These are phyloP conservation scores for Magnaporthiopsis rhizophila DNA, from an alignment of 2,329 filamentous ascomycete species.

Conservation along the genomic window DNA sequence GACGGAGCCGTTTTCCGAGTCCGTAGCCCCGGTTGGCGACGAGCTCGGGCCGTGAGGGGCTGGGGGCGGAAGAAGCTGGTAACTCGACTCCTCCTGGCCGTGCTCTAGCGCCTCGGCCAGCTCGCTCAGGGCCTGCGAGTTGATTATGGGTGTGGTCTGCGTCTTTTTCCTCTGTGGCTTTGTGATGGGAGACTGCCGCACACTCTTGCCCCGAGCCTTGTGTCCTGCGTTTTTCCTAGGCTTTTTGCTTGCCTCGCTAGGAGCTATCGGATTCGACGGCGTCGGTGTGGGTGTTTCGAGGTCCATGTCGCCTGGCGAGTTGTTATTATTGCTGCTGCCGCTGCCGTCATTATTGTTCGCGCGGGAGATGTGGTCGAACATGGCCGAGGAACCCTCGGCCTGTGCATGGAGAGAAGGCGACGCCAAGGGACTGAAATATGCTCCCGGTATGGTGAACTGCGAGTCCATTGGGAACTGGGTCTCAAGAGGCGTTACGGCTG, in stretches of 20 bases:
- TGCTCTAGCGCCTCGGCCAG: constrained; percentile 37
- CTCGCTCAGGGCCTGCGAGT: constrained; percentile 47
- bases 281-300: constrained; percentile 29
- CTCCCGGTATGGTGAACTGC: constrained; percentile 55
- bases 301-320: constrained; percentile 51
- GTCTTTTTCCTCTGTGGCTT: constrained; percentile 55
- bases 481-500: constrained; percentile 76
- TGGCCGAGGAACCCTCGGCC: constrained; percentile 39
- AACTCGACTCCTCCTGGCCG: constrained; percentile 25
- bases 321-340: constrained; percentile 25
- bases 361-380: constrained; percentile 18
- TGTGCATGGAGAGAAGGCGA: constrained; percentile 74
- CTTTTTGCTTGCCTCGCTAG: constrained; percentile 44
- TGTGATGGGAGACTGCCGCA: constrained; percentile 65
- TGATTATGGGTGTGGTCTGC: constrained; percentile 45
- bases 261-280: background rate
- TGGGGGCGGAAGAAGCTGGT: constrained; percentile 16
- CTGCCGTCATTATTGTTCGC: constrained; percentile 19
- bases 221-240: constrained; percentile 41
- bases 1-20: constrained; percentile 56
- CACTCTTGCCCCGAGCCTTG: constrained; percentile 40
- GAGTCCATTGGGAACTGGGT: constrained; percentile 55
- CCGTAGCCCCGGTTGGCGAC: constrained; percentile 38
- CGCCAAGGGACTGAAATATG: constrained; percentile 77
- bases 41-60: constrained; percentile 17